phyloP scores from a whole-genome alignment of 2,329 filamentous ascomycete genomes.

The Ceratocystis papillata region DNA sequence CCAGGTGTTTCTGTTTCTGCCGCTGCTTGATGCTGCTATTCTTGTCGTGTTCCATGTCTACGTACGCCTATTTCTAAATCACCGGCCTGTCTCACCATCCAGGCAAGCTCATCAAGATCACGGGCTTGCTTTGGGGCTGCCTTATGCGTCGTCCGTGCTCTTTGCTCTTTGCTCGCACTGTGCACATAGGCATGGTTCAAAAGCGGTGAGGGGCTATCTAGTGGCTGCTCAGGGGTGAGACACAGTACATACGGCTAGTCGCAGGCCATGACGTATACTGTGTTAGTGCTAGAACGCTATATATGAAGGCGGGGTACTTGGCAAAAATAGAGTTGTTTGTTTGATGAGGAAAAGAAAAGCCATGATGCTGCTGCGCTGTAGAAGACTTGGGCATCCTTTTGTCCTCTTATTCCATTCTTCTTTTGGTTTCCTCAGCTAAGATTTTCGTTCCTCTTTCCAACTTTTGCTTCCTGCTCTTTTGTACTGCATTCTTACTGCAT shows the following conservation, averaged over 20 bases:
- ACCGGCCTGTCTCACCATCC: not conserved
- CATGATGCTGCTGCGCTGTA: not conserved
- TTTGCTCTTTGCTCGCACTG: not conserved
- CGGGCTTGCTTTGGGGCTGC: not conserved
- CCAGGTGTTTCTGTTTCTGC: not conserved
- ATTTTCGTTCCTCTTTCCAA: not conserved
- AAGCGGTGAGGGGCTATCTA: not conserved
- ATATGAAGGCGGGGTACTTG: conserved; percentile 10
- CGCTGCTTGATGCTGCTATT: not conserved
- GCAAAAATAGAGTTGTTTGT: not conserved
- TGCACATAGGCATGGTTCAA: not conserved
- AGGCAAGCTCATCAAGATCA: not conserved
- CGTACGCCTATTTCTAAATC: not conserved
- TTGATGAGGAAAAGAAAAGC: not conserved
- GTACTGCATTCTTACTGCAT: conserved; percentile 3
- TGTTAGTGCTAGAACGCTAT: not conserved
- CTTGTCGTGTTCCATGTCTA: not conserved
- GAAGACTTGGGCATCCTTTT: not conserved
- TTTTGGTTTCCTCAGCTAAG: too few species aligned
- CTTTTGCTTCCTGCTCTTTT: not conserved
- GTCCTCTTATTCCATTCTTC: not conserved
- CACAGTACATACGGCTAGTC: not conserved
- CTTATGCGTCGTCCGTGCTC: not conserved
- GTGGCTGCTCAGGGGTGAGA: not conserved
- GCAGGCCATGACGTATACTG: not conserved